phyloP scores from a whole-genome alignment of 1,139 yeast genomes.

The Hyphopichia burtonii region DNA sequence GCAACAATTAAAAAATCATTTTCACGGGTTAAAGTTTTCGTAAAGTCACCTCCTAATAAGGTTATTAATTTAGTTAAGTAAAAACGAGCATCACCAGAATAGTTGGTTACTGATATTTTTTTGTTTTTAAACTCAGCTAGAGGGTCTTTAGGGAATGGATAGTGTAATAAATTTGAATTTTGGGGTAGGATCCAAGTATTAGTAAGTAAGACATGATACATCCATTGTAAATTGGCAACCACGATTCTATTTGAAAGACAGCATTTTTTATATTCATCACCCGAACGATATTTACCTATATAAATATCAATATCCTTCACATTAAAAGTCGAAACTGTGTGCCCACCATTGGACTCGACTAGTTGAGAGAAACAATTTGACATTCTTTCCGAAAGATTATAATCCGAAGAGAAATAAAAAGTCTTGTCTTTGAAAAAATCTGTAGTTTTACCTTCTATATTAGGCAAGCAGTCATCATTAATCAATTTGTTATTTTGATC shows the following conservation, averaged over 20 bases:
- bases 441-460: not conserved
- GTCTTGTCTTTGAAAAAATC: conserved; percentile 22
- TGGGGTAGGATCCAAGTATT: conserved; percentile 59
- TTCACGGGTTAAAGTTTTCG: conserved; percentile 62
- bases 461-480: not conserved
- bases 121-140: conserved; percentile 52
- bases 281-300: conserved; percentile 63
- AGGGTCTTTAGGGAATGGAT: conserved; percentile 62
- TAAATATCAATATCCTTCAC: conserved; percentile 49
- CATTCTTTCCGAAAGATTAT: conserved; percentile 31
- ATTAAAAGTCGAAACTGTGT: conserved; percentile 17
- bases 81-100: conserved; percentile 78
- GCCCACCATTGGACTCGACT: conserved; percentile 35
- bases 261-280: conserved; percentile 42
- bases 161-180: conserved; percentile 57
- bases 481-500: not conserved
- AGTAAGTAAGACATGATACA: conserved; percentile 61
- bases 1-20: conserved; percentile 78
- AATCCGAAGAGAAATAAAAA: conserved; percentile 33
- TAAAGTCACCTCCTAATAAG: conserved; percentile 74
- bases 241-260: conserved; percentile 24
- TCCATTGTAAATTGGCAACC: conserved; percentile 75
- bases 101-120: conserved; percentile 70
- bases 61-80: conserved; percentile 67
- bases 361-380: conserved; percentile 23